Conservation (phyloP, 2,329 filamentous ascomycete species). For the Coniochaeta prunicola region DNA sequence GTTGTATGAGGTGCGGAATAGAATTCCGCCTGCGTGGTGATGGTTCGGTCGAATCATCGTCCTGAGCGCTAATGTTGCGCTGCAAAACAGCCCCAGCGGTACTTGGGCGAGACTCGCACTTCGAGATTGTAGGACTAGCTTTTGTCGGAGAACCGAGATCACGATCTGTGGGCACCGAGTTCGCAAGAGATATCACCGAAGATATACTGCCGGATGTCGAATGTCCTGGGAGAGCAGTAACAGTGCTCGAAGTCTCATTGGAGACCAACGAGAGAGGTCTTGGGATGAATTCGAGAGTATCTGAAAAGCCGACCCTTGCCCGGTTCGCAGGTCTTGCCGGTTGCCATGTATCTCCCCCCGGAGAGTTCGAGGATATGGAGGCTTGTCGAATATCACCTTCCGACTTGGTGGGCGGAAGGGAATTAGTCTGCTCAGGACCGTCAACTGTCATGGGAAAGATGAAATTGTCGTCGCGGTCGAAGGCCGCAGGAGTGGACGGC, state of each 20-base stretch:
- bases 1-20: slow-evolving; percentile 44
- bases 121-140: slow-evolving; percentile 28
- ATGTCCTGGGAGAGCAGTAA: slow-evolving; percentile 62
- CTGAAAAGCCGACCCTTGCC: slow-evolving; percentile 73
- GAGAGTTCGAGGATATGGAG: not conserved
- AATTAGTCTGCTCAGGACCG: slow-evolving; percentile 5
- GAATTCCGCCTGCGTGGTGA: slow-evolving; percentile 50
- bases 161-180: slow-evolving; percentile 31
- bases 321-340: slow-evolving; percentile 27
- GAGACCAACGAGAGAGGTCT: slow-evolving; percentile 78
- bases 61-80: slow-evolving; percentile 30
- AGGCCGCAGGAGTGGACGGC: slow-evolving; percentile 50
- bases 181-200: slow-evolving; percentile 60
- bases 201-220: slow-evolving; percentile 74
- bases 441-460: slow-evolving; percentile 13
- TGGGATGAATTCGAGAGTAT: slow-evolving; percentile 75
- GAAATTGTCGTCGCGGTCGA: slow-evolving; percentile 23
- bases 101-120: slow-evolving; percentile 51
- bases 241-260: slow-evolving; percentile 73
- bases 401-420: slow-evolving; percentile 4
- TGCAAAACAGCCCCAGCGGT: slow-evolving; percentile 67
- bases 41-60: slow-evolving; percentile 19
- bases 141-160: slow-evolving; percentile 26
- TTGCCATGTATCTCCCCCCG: slow-evolving; percentile 9
- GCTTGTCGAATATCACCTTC: not conserved